phyloP scores from a whole-genome alignment of 176 grass and related monocot genomes.

The Tillandsia leiboldiana region DNA sequence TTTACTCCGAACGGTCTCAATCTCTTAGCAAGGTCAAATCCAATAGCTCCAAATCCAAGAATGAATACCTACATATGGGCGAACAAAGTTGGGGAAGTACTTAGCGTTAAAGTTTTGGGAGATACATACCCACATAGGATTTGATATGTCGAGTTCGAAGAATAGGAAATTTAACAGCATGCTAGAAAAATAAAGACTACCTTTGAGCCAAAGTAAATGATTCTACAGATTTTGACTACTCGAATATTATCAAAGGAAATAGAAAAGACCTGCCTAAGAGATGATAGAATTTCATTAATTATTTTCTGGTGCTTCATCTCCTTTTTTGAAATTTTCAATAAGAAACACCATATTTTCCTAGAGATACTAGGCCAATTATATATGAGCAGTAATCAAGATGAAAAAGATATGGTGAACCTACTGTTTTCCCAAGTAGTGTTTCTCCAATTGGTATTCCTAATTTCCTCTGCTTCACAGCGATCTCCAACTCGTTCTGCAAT shows the following conservation, averaged over 20 bases:
- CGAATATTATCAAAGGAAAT: too few relatives aligned
- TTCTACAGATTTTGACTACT: too few relatives aligned
- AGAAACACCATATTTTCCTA: not conserved
- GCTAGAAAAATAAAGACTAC: too few relatives aligned
- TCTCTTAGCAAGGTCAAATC: constrained; percentile 68
- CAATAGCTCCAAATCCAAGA: constrained; percentile 89
- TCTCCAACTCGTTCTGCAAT: constrained; percentile 78
- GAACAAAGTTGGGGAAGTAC: not conserved
- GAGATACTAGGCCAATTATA: not conserved
- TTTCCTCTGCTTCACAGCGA: constrained; percentile 43
- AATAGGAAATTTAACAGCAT: not conserved
- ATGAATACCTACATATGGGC: constrained; percentile 54
- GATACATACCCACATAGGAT: not conserved
- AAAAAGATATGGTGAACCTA: constrained; percentile 28
- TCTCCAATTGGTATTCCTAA: constrained; percentile 76
- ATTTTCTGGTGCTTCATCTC: not conserved
- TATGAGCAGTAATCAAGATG: not conserved
- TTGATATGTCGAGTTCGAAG: not conserved
- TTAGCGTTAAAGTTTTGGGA: not conserved
- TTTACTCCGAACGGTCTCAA: constrained; percentile 84
- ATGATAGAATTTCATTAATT: not conserved
- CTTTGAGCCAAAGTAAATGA: too few relatives aligned
- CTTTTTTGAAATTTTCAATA: not conserved
- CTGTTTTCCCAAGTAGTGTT: constrained; percentile 81
- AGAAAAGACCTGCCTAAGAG: not conserved